Base-by-base conservation (phyloP, 2,329 filamentous ascomycete species). In the Neonectria ditissima region DNA sequence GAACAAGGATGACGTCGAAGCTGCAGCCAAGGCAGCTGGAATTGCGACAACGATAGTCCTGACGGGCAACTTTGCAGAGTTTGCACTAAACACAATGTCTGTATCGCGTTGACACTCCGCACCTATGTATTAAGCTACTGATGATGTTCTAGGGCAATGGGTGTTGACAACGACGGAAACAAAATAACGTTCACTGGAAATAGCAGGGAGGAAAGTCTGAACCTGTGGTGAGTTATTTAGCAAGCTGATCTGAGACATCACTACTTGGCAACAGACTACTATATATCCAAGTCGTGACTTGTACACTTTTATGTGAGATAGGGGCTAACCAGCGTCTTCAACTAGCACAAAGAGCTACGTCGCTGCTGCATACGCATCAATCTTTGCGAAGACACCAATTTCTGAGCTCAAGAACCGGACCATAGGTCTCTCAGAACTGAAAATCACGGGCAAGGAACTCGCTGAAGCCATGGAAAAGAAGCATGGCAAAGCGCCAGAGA, bases 311-410 rank as follows among this genome's bases (percentile, higher is more conserved):
- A 9, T 32, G 30, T 4, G 3, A 32, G 4, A 2, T 3, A 32
- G 30, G 13, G 10, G 30, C 30, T 32, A 32, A 32, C 8, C 5
- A 4, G 26, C 30, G 20, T 10, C 26, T 1, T 11, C 13, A 39
- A 22, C 3, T 5, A 61, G 51, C 44, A 55, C 58, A n/a, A 61
- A 51, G n/a, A 22, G 11, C 6, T 62, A 62, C 44, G 45, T 62
- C 9, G 58, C 30, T 16, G 59, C 59, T 20, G 52, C 52, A 18
- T 62, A 56, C 32, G 52, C 39, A 4, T 43, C 59, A 18, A 56
- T 62, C 9, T 61, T 61, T 37, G 6, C 52, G 1, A 43, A 14
- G 8, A 55, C 45, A 1, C 59, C 52, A 13, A 55, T 55, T 20
- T 37, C 43, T 4, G 11, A 52, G 18, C 20, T 62, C 2, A 37